These are phyloP conservation scores for Blepharisma stoltei DNA, from an alignment of 73 alveolate genomes.

Conservation along the genomic window DNA sequence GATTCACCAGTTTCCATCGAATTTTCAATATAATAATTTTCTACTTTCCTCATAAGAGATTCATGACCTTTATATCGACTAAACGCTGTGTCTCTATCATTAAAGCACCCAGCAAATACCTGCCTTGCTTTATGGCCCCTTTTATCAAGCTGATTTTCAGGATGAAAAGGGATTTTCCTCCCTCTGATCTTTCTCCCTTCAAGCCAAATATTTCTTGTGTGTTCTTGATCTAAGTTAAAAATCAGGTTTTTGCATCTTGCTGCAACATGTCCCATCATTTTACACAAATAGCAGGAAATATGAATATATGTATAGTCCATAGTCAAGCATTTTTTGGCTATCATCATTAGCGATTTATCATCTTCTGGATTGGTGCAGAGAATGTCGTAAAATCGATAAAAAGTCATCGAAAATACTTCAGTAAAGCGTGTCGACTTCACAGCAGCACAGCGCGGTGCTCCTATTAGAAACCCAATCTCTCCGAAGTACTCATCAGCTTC, in stretches of 20 bases:
- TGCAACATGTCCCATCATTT: constrained; percentile 15
- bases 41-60: too few species aligned
- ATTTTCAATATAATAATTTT: too few species aligned
- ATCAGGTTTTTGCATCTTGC: neutral
- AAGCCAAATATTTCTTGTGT: neutral
- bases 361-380: neutral
- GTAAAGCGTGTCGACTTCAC: neutral
- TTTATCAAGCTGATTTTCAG: too few species aligned
- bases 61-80: too few species aligned
- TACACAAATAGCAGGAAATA: constrained; percentile 3
- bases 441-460: neutral
- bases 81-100: too few species aligned
- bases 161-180: too few species aligned
- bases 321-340: neutral
- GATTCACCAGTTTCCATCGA: too few species aligned
- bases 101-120: too few species aligned
- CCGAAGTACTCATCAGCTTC: neutral
- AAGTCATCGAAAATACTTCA: constrained; percentile 6
- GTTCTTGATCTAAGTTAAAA: neutral
- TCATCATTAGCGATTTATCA: neutral
- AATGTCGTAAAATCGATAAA: neutral
- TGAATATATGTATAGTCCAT: neutral
- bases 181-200: neutral
- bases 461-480: constrained; percentile 19
- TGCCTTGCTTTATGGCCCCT: too few species aligned